Evolutionary conservation across 192 early-diverging fungal species (phyloP).

Genomic region (Nowakowskiella sp.): DNA sequence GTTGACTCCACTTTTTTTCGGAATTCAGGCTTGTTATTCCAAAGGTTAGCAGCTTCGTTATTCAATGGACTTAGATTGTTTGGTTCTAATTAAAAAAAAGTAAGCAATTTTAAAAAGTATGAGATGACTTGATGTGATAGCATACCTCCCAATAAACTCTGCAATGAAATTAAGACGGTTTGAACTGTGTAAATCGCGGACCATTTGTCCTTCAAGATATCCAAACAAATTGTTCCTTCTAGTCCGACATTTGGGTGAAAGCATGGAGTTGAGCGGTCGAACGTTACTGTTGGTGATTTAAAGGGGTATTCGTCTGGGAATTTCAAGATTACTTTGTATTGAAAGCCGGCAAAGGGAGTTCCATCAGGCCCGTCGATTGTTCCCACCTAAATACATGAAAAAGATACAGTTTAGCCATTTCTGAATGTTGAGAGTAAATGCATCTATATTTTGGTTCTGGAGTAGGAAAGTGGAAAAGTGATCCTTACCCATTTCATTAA

Average conservation of each 20-base stretch:
- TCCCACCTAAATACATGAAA: conserved; percentile 41
- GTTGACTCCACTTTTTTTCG: no score
- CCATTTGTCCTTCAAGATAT: conserved; percentile 58
- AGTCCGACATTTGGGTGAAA: conserved; percentile 48
- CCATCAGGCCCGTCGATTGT: conserved; percentile 39
- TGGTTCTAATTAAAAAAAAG: no score
- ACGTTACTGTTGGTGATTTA: conserved; percentile 34
- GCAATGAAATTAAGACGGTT: conserved; percentile 45
- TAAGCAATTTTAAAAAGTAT: no score
- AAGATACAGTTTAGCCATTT: no score
- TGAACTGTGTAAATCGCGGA: conserved; percentile 47
- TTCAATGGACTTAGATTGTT: no score
- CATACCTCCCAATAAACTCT: conserved; percentile 43
- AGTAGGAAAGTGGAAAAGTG: not conserved
- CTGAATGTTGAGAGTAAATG: no score
- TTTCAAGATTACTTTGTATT: conserved; percentile 40
- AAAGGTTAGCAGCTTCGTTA: no score
- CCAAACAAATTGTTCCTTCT: conserved; percentile 41
- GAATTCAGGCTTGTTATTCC: no score
- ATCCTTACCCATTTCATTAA: conserved; percentile 13
- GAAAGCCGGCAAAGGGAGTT: conserved; percentile 40
- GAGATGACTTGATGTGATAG: not conserved
- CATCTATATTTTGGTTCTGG: conserved; percentile 41
- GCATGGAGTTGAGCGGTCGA: conserved; percentile 34
- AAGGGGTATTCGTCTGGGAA: conserved; percentile 48